A percentile compares a stretch with the other conserved stretches of the same genome.
These are phyloP conservation scores for Croton setiger DNA, from an alignment of 441 rosid species.

Conservation along the genomic window DNA sequence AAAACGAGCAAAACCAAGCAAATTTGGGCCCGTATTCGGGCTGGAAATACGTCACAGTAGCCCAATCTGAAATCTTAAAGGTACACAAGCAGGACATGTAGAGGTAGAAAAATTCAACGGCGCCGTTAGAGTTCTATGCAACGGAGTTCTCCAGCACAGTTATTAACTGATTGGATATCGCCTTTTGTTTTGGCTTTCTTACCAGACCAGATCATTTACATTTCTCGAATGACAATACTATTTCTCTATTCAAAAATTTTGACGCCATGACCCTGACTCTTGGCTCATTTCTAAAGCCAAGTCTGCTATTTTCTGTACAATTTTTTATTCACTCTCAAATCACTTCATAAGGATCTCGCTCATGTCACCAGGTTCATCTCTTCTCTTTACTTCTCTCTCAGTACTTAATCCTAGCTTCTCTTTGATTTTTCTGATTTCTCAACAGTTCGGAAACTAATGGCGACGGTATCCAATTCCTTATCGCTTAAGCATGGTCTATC, in stretches of 20 bases:
- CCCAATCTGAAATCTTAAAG: no score
- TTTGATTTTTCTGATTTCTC: slow-evolving; percentile 7
- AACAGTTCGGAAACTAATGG: slow-evolving; percentile 60
- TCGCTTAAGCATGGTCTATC: slow-evolving; percentile 57
- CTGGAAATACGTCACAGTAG: no score
- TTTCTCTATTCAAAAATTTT: background rate
- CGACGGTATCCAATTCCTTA: slow-evolving; percentile 43
- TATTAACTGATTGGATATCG: no score
- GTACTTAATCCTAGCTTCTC: slow-evolving; percentile 5
- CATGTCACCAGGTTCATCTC: slow-evolving; percentile 50
- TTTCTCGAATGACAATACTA: background rate
- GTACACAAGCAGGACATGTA: no score
- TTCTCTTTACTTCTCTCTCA: slow-evolving; percentile 6
- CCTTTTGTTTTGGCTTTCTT: no score
- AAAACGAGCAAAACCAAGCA: no score
- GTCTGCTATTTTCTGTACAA: background rate
- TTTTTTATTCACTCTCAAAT: slow-evolving; percentile 9
- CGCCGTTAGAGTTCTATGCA: no score
- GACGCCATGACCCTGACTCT: slow-evolving; percentile 24
- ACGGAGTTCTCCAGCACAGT: no score
- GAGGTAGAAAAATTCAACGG: no score
- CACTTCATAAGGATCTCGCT: background rate
- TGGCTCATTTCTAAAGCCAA: slow-evolving; percentile 26
- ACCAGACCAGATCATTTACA: no score
- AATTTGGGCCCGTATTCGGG: no score